Conservation (phyloP, 257 asterid species). For the Lithospermum erythrorhizon region DNA sequence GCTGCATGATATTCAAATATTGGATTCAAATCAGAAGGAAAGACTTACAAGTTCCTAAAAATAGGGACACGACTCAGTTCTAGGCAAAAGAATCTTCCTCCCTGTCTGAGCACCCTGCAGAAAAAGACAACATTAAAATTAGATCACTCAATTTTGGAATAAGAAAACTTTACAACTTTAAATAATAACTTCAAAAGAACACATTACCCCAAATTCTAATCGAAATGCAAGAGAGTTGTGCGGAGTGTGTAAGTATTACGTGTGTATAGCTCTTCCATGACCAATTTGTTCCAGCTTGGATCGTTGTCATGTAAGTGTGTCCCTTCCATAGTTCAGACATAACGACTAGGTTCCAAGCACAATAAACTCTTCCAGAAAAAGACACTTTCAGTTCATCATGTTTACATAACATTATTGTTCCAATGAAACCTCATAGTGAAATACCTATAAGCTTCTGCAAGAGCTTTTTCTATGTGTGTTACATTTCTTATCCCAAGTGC, state of each 20-base stretch:
- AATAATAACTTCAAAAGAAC: background rate
- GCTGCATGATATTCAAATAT: no score
- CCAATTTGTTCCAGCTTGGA: background rate
- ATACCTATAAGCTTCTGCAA: constrained; percentile 84
- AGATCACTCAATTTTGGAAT: background rate
- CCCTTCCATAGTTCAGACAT: background rate
- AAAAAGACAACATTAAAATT: background rate
- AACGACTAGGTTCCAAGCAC: background rate
- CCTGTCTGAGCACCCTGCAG: constrained; percentile 79
- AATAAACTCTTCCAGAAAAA: background rate
- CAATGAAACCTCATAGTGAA: background rate
- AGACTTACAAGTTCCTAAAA: constrained; percentile 66
- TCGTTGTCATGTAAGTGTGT: background rate
- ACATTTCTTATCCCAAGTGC: constrained; percentile 98
- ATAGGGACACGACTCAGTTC: constrained; percentile 85
- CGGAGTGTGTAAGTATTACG: background rate
- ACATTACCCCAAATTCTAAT: background rate
- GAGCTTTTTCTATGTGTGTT: constrained; percentile 82
- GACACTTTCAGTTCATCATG: background rate
- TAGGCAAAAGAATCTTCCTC: constrained; percentile 97
- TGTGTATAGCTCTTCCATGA: background rate
- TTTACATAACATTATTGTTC: background rate
- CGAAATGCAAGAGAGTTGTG: background rate
- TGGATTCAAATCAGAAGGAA: background rate
- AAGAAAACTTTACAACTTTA: constrained; percentile 5